These are phyloP conservation scores for Ceratobasidium sp. DNA, from an alignment of 1,284 basidiomycete genomes.

Conservation along the genomic window DNA sequence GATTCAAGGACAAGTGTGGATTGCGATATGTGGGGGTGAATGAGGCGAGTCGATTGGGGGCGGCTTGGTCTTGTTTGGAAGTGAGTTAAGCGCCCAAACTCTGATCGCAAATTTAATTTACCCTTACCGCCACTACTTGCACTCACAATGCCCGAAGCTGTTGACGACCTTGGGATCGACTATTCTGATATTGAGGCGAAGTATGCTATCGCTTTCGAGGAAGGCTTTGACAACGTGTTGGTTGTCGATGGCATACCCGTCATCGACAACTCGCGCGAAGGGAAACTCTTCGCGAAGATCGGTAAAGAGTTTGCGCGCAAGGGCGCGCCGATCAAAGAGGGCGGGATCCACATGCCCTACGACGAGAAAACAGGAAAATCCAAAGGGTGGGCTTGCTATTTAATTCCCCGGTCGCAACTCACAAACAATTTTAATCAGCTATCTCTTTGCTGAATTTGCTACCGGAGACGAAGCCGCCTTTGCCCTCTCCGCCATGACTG, in stretches of 20 bases:
- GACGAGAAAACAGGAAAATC: conserved; percentile 82
- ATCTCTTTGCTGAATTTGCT: conserved; percentile 91
- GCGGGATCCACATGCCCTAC: conserved; percentile 88
- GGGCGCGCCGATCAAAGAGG: conserved; percentile 80
- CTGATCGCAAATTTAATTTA: too few species aligned
- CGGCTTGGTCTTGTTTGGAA: too few species aligned
- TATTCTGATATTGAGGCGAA: conserved; percentile 95
- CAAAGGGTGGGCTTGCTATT: conserved; percentile 76
- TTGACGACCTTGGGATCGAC: conserved; percentile 82
- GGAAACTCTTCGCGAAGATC: conserved; percentile 83
- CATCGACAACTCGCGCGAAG: conserved; percentile 85
- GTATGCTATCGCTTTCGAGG: conserved; percentile 83
- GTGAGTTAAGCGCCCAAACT: too few species aligned
- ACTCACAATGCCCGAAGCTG: conserved; percentile 36
- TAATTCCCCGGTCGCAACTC: conserved; percentile 2
- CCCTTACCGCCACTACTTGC: conserved; percentile 20
- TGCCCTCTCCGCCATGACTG: conserved; percentile 86
- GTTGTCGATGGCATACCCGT: conserved; percentile 90
- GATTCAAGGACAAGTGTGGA: too few species aligned
- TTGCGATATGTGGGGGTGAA: too few species aligned
- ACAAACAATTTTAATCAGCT: conserved; percentile 64
- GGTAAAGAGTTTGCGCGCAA: conserved; percentile 85
- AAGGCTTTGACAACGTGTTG: conserved; percentile 87
- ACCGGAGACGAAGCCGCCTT: conserved; percentile 84
- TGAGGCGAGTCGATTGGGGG: too few species aligned